A percentile compares a stretch with the other conserved stretches of the same genome.
Conservation (phyloP, 257 asterid species). For the Ilex asprella region DNA sequence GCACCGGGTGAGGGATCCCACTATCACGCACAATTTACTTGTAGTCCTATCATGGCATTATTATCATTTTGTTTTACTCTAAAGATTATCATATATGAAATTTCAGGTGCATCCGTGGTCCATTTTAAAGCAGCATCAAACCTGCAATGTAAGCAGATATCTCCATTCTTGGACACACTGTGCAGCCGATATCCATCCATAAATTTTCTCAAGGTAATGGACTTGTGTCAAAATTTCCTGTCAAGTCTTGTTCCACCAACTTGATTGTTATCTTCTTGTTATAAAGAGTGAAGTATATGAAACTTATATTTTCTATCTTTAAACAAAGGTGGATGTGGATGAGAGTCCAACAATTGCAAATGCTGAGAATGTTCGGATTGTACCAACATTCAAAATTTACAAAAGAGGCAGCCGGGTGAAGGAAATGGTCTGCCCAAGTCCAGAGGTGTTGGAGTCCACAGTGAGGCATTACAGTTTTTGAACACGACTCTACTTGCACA, state of each 20-base stretch:
- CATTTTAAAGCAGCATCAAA: conserved; percentile 16
- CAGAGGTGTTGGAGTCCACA: conserved; percentile 74
- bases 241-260: background rate
- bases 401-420: conserved; percentile 52
- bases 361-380: conserved; percentile 63
- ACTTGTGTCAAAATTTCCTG: too few species aligned
- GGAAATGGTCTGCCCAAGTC: conserved; percentile 78
- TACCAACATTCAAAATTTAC: conserved; percentile 82
- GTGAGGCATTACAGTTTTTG: conserved; percentile 68
- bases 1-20: conserved; percentile 47
- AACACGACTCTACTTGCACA: conserved; percentile 10
- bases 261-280: background rate
- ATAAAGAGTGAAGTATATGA: background rate
- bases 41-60: too few species aligned
- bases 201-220: conserved; percentile 22
- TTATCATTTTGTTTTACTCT: conserved; percentile 1
- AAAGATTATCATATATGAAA: conserved; percentile 15
- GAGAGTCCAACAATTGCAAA: conserved; percentile 46
- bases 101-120: conserved; percentile 29
- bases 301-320: background rate
- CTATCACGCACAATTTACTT: background rate
- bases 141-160: conserved; percentile 21
- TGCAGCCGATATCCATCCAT: conserved; percentile 20
- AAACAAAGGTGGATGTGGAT: conserved; percentile 68
- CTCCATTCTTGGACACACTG: conserved; percentile 14